Percentiles rank a stretch among this genome's conserved stretches.
phyloP scores from a whole-genome alignment of 768 basidiomycete species.

The Trametes maxima region DNA sequence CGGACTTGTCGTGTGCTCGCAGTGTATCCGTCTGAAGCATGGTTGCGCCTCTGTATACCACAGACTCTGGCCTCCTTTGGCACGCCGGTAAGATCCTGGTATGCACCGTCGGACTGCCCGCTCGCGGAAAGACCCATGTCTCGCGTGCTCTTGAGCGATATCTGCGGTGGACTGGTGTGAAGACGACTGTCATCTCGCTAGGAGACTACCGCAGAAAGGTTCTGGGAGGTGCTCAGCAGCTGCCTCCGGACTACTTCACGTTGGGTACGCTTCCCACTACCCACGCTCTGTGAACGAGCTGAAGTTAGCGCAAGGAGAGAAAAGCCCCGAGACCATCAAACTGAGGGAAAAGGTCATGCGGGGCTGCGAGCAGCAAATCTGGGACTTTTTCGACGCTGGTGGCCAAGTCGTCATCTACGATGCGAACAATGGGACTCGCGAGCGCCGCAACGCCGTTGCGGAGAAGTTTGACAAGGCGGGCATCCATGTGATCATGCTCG shows the following conservation, averaged over 20 bases:
- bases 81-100: constrained; percentile 96
- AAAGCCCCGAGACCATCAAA: constrained; percentile 77
- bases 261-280: constrained; percentile 50
- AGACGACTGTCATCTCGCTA: constrained; percentile 91
- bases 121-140: constrained; percentile 95
- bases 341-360: constrained; percentile 73
- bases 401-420: constrained; percentile 99
- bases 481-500: constrained; percentile 92
- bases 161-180: constrained; percentile 96
- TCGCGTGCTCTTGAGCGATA: constrained; percentile 96
- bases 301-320: constrained; percentile 52
- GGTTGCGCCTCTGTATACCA: constrained; percentile 96
- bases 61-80: constrained; percentile 82
- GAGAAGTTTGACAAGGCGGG: constrained; percentile 86
- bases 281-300: neutral
- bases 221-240: constrained; percentile 82
- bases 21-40: constrained; percentile 39
- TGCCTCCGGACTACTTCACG: constrained; percentile 93
- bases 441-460: constrained; percentile 66
- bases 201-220: constrained; percentile 94
- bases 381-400: constrained; percentile 81
- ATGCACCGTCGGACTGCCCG: constrained; percentile 90
- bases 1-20: neutral
- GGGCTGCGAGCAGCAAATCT: constrained; percentile 88
- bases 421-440: constrained; percentile 87